Conservation (phyloP, 2,329 filamentous ascomycete genomes). For the Amphichorda felina region DNA sequence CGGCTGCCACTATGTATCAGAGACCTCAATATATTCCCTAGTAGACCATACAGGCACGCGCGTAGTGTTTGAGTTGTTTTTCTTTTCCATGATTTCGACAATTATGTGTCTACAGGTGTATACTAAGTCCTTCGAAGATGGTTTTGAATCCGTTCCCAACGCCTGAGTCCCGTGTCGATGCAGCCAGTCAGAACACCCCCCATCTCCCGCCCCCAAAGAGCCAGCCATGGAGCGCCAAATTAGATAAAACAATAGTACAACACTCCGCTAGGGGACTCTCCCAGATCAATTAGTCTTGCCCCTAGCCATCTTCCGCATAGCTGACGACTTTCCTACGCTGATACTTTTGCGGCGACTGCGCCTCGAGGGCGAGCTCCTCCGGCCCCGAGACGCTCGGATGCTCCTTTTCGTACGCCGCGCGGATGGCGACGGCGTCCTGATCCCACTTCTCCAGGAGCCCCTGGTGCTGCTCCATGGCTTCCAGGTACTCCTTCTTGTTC, state of each 20-base stretch:
- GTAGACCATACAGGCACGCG: conserved; percentile 10
- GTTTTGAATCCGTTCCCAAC: no score
- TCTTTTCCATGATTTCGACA: no score
- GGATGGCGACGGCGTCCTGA: conserved; percentile 43
- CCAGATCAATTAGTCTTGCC: no score
- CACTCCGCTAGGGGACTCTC: no score
- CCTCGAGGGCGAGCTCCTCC: conserved; percentile 10
- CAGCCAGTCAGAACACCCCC: no score
- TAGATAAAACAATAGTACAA: no score
- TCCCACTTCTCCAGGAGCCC: conserved; percentile 62
- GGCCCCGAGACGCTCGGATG: conserved; percentile 26
- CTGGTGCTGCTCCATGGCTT: conserved; percentile 46
- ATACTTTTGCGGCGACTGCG: conserved; percentile 14
- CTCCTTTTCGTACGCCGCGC: conserved; percentile 37
- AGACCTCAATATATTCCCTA: conserved; percentile 32
- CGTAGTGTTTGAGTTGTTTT: no score
- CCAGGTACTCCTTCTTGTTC: conserved; percentile 56
- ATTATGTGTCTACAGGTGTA: no score
- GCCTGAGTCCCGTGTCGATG: no score
- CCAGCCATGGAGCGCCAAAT: no score
- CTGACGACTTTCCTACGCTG: conserved; percentile 24
- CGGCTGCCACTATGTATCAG: conserved; percentile 37
- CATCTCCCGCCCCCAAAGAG: no score
- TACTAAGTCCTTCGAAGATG: no score
- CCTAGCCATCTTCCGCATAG: conserved; percentile 18